Base-by-base conservation (phyloP, 2,329 filamentous ascomycete genomes). In the Fusarium pseudograminearum region DNA sequence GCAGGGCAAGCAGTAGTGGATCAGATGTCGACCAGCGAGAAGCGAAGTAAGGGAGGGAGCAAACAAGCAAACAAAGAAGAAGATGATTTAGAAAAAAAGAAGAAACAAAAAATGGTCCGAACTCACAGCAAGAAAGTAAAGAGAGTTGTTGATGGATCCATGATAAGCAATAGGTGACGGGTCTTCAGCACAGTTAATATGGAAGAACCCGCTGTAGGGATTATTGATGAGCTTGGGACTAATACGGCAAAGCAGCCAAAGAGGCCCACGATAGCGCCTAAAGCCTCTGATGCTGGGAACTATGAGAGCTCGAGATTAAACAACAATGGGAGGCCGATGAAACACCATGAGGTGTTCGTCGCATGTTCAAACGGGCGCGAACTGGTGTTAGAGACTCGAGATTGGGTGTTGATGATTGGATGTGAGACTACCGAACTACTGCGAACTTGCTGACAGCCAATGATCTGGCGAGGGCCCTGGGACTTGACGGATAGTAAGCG, bases 101-200 rank as follows among this genome's bases (percentile, higher is more conserved):
- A 64, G 72, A 64, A 71, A 57, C 65, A 67, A 71, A 54, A 61
- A 67, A 72, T 61, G 61, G 74, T 60, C 73, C 73, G 60, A 75
- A 89, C 88, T 87, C 82, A 90, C 89, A 90, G 79, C 80, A 89
- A 84, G 78, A 92, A 91, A 65, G 90, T 91, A 76, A 91, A 85
- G 71, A 92, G 87, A 62, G 90, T 90, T 24, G 89, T 91, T 42
- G 83, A 83, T 55, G 86, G 86, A 78, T 89, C 86, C 86, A 89
- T 88, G 76, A 47, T 50, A 67, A 68, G 61, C 55, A 55, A 56
- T 44, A 46, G 54, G 48, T 61, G 57, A 64, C 65, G 57, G 56
- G 58, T 24, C 44, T 31, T 67, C 51, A 34, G 59, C 62, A 44
- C 46, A 65, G 69, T 74, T 70, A 74, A 72, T 75, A 74, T 74